Conservation (phyloP, 306 rosid genomes). For the Inga oerstediana region DNA sequence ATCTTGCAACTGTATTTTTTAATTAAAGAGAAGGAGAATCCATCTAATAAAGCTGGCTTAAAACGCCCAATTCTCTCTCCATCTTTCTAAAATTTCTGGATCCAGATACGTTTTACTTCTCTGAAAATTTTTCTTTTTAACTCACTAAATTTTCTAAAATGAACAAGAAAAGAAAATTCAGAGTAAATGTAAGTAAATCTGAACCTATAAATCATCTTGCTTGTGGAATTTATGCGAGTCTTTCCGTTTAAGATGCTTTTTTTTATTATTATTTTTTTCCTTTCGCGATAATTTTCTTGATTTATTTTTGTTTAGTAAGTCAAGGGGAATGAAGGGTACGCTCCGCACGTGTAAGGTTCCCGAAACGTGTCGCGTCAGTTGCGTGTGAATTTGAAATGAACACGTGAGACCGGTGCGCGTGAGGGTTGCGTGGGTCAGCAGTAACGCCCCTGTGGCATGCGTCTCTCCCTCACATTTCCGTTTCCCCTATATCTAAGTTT, state of each 20-base stretch:
- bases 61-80: slow-evolving; percentile 20
- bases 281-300: not conserved
- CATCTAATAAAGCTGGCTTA: slow-evolving; percentile 42
- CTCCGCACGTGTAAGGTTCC: slow-evolving; percentile 33
- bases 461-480: slow-evolving; percentile 35
- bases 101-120: slow-evolving; percentile 28
- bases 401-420: slow-evolving; percentile 38
- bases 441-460: slow-evolving; percentile 25
- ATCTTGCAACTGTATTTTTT: slow-evolving; percentile 22
- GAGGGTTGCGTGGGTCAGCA: slow-evolving; percentile 31
- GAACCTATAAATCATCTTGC: slow-evolving; percentile 3
- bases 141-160: slow-evolving; percentile 21
- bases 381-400: slow-evolving; percentile 20
- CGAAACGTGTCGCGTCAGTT: slow-evolving; percentile 12
- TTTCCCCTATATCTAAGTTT: slow-evolving; percentile 10
- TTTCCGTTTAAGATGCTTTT: slow-evolving; percentile 28
- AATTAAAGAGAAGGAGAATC: slow-evolving; percentile 28
- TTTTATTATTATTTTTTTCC: not conserved
- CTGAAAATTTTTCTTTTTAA: slow-evolving; percentile 21
- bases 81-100: slow-evolving; percentile 11
- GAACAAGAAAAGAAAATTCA: not conserved
- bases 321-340: slow-evolving; percentile 30
- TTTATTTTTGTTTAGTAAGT: slow-evolving; percentile 7
- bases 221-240: slow-evolving; percentile 28
- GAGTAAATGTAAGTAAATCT: slow-evolving; percentile 28